Evolutionary conservation across 2,329 filamentous ascomycete species (phyloP).

Genomic region (Truncatella angustata): DNA sequence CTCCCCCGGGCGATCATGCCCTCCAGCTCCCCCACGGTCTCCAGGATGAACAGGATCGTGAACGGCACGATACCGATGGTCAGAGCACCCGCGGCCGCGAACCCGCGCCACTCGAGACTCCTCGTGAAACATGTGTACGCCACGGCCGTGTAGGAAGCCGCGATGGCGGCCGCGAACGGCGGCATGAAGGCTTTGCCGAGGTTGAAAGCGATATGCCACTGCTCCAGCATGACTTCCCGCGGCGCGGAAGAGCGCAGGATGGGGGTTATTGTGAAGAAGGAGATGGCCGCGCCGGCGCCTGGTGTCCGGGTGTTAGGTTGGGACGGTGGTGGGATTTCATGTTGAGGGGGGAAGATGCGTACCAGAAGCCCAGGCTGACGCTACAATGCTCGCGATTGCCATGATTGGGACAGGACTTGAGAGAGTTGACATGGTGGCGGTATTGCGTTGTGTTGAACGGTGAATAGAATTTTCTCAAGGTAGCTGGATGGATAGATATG

Average conservation of each 20-base stretch:
- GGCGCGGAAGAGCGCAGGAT: slow-evolving; percentile 23
- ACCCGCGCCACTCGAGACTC: slow-evolving; percentile 31
- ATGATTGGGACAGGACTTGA: neutral
- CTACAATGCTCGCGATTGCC: slow-evolving; percentile 1
- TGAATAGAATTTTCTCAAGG: neutral
- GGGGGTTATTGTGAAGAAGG: slow-evolving; percentile 33
- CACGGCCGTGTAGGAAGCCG: slow-evolving; percentile 33
- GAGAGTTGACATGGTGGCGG: neutral
- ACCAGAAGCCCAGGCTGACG: slow-evolving; percentile 4
- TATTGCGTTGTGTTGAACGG: neutral
- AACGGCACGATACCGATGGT: slow-evolving; percentile 39
- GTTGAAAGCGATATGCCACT: slow-evolving; percentile 37
- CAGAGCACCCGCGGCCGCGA: slow-evolving; percentile 29
- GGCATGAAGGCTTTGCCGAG: slow-evolving; percentile 37
- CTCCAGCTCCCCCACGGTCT: slow-evolving; percentile 33
- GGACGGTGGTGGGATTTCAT: too few relatives aligned
- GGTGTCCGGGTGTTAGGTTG: neutral
- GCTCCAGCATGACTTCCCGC: slow-evolving; percentile 27
- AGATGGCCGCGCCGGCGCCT: slow-evolving; percentile 36
- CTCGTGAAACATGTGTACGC: slow-evolving; percentile 30
- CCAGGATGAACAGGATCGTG: slow-evolving; percentile 34
- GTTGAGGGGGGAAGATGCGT: neutral
- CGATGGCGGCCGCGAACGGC: slow-evolving; percentile 29
- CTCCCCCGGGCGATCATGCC: neutral
- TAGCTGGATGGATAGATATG: too few relatives aligned